These are phyloP conservation scores for Tolypocladium pustulatum DNA, from an alignment of 2,329 filamentous ascomycete genomes.

Conservation along the genomic window DNA sequence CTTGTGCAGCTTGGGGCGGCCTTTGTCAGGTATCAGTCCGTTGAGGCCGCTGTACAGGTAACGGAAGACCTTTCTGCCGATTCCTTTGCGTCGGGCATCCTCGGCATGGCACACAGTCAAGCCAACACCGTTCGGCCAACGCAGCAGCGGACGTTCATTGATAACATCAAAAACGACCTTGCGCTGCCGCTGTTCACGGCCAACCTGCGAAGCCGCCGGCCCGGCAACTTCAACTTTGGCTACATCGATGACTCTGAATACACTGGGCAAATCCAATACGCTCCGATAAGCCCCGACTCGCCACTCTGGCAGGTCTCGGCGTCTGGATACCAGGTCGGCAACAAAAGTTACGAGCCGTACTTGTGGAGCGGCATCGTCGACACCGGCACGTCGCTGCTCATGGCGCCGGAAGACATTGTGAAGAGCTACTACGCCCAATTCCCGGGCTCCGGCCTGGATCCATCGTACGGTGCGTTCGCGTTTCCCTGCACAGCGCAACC, in stretches of 20 bases:
- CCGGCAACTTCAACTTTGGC: slow-evolving; percentile 29
- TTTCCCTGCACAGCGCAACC: slow-evolving; percentile 45
- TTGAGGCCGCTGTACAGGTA: slow-evolving; percentile 53
- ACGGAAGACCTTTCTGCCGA: slow-evolving; percentile 31
- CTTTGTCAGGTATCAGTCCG: slow-evolving; percentile 48
- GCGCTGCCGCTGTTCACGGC: slow-evolving; percentile 24
- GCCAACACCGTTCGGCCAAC: slow-evolving; percentile 23
- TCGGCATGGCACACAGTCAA: slow-evolving; percentile 21
- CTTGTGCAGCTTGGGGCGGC: slow-evolving; percentile 51
- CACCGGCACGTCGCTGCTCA: slow-evolving; percentile 59
- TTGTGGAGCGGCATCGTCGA: slow-evolving; percentile 51
- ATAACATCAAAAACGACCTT: slow-evolving; percentile 21
- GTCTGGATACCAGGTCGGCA: slow-evolving; percentile 43
- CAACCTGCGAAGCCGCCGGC: slow-evolving; percentile 18
- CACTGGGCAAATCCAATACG: slow-evolving; percentile 46
- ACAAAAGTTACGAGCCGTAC: slow-evolving; percentile 5
- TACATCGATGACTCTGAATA: slow-evolving; percentile 47
- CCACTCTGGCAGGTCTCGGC: slow-evolving; percentile 55
- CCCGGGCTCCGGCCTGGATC: slow-evolving; percentile 33
- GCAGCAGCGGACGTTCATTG: slow-evolving; percentile 21
- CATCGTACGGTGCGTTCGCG: slow-evolving; percentile 40
- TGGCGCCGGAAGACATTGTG: slow-evolving; percentile 43
- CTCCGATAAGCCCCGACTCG: slow-evolving; percentile 35
- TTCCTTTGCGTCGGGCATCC: slow-evolving; percentile 22
- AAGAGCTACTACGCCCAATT: slow-evolving; percentile 50